These are phyloP conservation scores for Colletotrichum melonis DNA, from an alignment of 2,329 filamentous ascomycete species.

Conservation along the genomic window DNA sequence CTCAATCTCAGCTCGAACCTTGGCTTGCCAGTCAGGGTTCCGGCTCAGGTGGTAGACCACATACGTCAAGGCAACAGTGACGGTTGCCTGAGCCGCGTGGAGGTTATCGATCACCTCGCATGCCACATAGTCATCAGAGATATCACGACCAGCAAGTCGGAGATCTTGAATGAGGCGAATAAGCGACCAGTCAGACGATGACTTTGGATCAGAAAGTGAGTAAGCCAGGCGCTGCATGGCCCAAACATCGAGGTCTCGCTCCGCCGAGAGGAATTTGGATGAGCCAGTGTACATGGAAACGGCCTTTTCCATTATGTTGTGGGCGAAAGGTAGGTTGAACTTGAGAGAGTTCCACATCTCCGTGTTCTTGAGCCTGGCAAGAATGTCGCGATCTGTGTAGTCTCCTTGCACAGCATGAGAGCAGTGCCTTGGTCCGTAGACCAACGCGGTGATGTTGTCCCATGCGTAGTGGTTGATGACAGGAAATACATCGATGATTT, in stretches of 20 bases:
- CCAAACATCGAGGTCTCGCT: background rate
- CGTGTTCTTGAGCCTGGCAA: background rate
- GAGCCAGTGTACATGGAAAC: background rate
- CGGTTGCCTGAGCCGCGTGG: background rate
- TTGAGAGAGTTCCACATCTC: background rate
- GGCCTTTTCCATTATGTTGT: background rate
- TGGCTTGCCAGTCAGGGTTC: background rate
- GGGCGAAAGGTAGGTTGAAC: background rate
- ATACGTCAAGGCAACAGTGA: background rate
- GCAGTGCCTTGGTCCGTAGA: background rate
- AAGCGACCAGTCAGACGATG: background rate
- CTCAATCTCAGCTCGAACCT: background rate
- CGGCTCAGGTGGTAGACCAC: background rate
- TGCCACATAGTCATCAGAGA: background rate
- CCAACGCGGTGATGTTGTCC: background rate
- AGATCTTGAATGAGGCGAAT: background rate
- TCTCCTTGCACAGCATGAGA: background rate
- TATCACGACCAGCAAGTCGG: background rate
- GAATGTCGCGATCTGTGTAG: background rate
- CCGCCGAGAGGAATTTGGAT: background rate
- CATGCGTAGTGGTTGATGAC: background rate
- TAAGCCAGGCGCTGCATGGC: background rate
- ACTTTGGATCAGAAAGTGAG: background rate
- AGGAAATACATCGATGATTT: background rate
- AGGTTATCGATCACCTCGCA: background rate